Percentiles rank a stretch among this genome's conserved stretches.
Evolutionary conservation across 345 rosid species (phyloP).

Genomic region (Camelina sativa): DNA sequence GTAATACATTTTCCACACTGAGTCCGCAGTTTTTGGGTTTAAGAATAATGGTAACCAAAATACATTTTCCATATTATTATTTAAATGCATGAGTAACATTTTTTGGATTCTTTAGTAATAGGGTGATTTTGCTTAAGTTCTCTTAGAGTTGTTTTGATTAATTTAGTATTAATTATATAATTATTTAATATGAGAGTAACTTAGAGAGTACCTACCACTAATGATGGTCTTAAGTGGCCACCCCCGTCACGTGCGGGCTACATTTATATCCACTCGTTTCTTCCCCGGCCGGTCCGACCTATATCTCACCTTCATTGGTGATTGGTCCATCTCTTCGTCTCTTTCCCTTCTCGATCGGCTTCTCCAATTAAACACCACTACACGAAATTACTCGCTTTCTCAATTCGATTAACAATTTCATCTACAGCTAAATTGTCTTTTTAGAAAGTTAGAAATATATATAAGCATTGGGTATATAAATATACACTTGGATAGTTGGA

Average conservation of each 20-base stretch:
- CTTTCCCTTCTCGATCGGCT: not conserved
- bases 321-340: not conserved
- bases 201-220: too few species aligned
- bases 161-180: too few species aligned
- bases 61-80: too few species aligned
- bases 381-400: too few species aligned
- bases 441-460: not conserved
- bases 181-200: too few species aligned
- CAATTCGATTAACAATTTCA: not conserved
- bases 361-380: not conserved
- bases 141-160: too few species aligned
- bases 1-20: not conserved
- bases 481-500: slow-evolving; percentile 3
- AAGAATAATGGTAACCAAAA: not conserved
- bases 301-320: not conserved
- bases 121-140: too few species aligned
- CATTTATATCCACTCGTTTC: slow-evolving; percentile 38
- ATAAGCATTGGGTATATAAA: not conserved
- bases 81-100: too few species aligned
- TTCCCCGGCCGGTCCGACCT: slow-evolving; percentile 12
- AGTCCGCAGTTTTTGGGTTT: not conserved
- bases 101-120: too few species aligned
- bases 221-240: slow-evolving; percentile 28
- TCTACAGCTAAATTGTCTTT: not conserved
- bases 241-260: slow-evolving; percentile 43